Conservation (phyloP, 2,329 filamentous ascomycete species). For the Periglandula ipomoeae region DNA sequence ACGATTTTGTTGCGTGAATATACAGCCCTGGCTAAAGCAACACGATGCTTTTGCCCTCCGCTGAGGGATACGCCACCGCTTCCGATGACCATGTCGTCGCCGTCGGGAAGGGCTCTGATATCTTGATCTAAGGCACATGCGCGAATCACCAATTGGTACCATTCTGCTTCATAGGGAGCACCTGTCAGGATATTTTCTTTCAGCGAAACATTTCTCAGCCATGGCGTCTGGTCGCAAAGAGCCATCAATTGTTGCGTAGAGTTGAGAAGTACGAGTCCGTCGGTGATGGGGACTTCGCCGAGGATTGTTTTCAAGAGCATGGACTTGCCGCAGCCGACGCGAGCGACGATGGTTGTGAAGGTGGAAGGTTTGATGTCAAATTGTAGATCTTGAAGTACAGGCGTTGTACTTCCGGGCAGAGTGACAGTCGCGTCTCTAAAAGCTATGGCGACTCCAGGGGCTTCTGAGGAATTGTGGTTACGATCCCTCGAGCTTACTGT, state of each 20-base stretch:
- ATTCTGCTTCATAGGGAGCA: conserved; percentile 11
- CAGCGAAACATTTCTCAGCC: conserved; percentile 15
- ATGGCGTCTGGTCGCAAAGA: conserved; percentile 23
- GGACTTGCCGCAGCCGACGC: conserved; percentile 20
- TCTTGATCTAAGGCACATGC: conserved; percentile 11
- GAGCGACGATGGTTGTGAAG: conserved; percentile 21
- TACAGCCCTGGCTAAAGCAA: conserved; percentile 7
- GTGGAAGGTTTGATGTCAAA: background rate
- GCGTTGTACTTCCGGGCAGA: too few relatives aligned
- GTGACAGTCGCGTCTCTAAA: conserved; percentile 5
- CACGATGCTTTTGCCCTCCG: conserved; percentile 23
- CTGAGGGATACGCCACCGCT: conserved; percentile 26
- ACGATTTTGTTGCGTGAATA: conserved; percentile 2
- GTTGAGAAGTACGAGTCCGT: conserved; percentile 8
- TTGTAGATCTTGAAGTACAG: too few relatives aligned
- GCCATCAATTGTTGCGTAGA: conserved; percentile 14
- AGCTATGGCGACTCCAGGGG: too few relatives aligned
- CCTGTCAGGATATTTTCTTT: conserved; percentile 15
- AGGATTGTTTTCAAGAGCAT: conserved; percentile 22
- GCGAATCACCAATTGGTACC: conserved; percentile 9
- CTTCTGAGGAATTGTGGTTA: too few relatives aligned
- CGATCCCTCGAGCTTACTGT: background rate
- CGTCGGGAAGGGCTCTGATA: conserved; percentile 15
- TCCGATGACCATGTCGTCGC: conserved; percentile 24
- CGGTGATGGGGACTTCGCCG: conserved; percentile 16